These are phyloP conservation scores for Bidens hawaiensis DNA, from an alignment of 140 eudicot genomes.

Conservation along the genomic window DNA sequence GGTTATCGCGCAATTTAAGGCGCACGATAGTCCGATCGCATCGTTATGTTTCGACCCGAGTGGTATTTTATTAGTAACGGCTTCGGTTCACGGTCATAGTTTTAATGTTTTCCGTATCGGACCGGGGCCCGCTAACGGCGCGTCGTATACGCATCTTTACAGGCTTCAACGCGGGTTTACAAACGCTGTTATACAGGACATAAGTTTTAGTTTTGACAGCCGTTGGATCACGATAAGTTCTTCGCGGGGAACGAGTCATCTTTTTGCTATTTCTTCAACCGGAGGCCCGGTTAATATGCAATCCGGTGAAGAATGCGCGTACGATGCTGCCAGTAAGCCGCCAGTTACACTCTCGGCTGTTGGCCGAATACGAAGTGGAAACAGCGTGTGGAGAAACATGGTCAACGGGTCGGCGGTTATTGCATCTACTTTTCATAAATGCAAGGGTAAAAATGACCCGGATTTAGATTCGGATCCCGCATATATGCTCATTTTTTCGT, in stretches of 20 bases:
- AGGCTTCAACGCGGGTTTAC: slow-evolving; percentile 91
- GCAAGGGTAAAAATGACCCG: slow-evolving; percentile 36
- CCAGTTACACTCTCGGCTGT: slow-evolving; percentile 56
- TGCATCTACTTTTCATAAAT: slow-evolving; percentile 63
- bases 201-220: slow-evolving; percentile 90
- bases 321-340: slow-evolving; percentile 25
- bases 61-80: slow-evolving; percentile 79
- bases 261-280: slow-evolving; percentile 72
- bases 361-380: slow-evolving; percentile 72
- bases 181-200: slow-evolving; percentile 86
- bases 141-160: slow-evolving; percentile 69
- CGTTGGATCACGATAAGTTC: slow-evolving; percentile 86
- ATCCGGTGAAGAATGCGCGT: slow-evolving; percentile 28
- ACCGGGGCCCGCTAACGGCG: slow-evolving; percentile 49
- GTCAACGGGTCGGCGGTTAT: slow-evolving; percentile 76
- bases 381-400: slow-evolving; percentile 61
- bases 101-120: slow-evolving; percentile 70
- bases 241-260: slow-evolving; percentile 86
- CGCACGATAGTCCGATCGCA: slow-evolving; percentile 88
- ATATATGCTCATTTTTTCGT: slow-evolving; percentile 66
- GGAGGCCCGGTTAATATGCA: slow-evolving; percentile 47
- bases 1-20: slow-evolving; percentile 84
- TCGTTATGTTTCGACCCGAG: slow-evolving; percentile 88
- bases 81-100: slow-evolving; percentile 97
- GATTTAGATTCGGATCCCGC: slow-evolving; percentile 8